Percentiles rank a stretch among this genome's conserved stretches.
These are phyloP conservation scores for Cyberlindnera amylophila DNA, from an alignment of 805 yeast genomes.

Conservation along the genomic window DNA sequence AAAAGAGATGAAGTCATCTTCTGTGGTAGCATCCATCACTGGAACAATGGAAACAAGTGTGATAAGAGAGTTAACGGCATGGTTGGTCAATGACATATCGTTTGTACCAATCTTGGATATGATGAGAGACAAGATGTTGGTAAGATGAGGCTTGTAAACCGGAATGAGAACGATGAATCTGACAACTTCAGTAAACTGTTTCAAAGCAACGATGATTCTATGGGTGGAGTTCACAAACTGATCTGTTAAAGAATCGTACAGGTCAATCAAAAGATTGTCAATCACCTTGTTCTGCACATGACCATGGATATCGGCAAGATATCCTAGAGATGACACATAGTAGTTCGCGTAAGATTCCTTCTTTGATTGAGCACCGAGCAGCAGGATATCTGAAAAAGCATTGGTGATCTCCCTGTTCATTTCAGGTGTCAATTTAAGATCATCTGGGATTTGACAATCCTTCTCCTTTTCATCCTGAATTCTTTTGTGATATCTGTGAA, in stretches of 20 bases:
- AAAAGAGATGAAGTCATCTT: conserved; percentile 37
- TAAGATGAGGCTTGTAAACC: conserved; percentile 69
- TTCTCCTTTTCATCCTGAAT: conserved; percentile 43
- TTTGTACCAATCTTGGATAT: conserved; percentile 86
- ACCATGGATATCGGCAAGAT: conserved; percentile 58
- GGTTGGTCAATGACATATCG: conserved; percentile 70
- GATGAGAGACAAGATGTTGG: conserved; percentile 65
- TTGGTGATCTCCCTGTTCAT: conserved; percentile 34
- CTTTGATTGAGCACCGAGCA: conserved; percentile 79
- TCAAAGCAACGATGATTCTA: conserved; percentile 68
- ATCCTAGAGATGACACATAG: conserved; percentile 55
- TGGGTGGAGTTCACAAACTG: conserved; percentile 73
- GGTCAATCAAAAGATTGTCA: conserved; percentile 57
- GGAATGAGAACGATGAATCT: conserved; percentile 64
- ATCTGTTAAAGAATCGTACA: conserved; percentile 68
- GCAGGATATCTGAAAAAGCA: conserved; percentile 47
- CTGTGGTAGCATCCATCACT: conserved; percentile 47
- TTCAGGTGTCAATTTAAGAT: conserved; percentile 29
- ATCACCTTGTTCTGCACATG: conserved; percentile 36
- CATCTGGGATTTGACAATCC: conserved; percentile 28
- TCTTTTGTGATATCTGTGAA: conserved; percentile 58
- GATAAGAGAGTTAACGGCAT: conserved; percentile 65
- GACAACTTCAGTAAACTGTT: conserved; percentile 59
- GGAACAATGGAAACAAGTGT: conserved; percentile 72
- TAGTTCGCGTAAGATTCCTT: conserved; percentile 49